Percentiles rank a stretch among this genome's conserved stretches.
Conservation (phyloP, 2,329 filamentous ascomycete species). For the Cladosporium sp. region DNA sequence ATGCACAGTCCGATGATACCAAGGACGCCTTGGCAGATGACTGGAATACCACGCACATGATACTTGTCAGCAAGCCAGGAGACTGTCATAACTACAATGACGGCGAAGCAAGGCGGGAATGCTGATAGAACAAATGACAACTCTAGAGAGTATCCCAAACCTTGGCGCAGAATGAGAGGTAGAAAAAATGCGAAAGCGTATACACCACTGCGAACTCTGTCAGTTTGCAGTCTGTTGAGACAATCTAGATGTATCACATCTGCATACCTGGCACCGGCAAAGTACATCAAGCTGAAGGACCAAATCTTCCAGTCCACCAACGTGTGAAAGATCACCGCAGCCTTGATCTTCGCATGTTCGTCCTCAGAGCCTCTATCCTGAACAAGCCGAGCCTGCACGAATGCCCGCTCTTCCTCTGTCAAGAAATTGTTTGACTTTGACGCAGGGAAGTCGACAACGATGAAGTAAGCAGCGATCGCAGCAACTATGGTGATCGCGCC, state of each 20-base stretch:
- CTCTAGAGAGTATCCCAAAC: slow-evolving; percentile 57
- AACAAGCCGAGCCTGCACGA: slow-evolving; percentile 14
- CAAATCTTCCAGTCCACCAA: slow-evolving; percentile 30
- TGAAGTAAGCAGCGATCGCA: slow-evolving; percentile 32
- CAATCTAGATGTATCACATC: background rate
- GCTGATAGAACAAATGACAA: slow-evolving; percentile 62
- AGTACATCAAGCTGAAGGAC: slow-evolving; percentile 18
- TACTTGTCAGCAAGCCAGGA: slow-evolving; percentile 63
- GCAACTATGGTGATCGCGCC: slow-evolving; percentile 36
- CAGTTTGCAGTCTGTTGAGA: background rate
- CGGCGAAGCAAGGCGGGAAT: slow-evolving; percentile 68
- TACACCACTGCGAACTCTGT: slow-evolving; percentile 35
- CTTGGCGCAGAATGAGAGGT: slow-evolving; percentile 63
- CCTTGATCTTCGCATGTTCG: slow-evolving; percentile 23
- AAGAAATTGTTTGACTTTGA: background rate
- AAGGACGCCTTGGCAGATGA: slow-evolving; percentile 69
- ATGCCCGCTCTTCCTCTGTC: slow-evolving; percentile 32
- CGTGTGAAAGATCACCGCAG: slow-evolving; percentile 21
- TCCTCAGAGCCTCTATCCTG: slow-evolving; percentile 25
- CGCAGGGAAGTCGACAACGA: slow-evolving; percentile 38
- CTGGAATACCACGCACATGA: slow-evolving; percentile 60
- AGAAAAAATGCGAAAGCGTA: slow-evolving; percentile 78
- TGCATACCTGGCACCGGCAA: background rate
- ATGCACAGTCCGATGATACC: slow-evolving; percentile 31
- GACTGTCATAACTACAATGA: slow-evolving; percentile 48